These are phyloP conservation scores for Cordyceps tenuipes DNA, from an alignment of 2,329 filamentous ascomycete genomes.

Conservation along the genomic window DNA sequence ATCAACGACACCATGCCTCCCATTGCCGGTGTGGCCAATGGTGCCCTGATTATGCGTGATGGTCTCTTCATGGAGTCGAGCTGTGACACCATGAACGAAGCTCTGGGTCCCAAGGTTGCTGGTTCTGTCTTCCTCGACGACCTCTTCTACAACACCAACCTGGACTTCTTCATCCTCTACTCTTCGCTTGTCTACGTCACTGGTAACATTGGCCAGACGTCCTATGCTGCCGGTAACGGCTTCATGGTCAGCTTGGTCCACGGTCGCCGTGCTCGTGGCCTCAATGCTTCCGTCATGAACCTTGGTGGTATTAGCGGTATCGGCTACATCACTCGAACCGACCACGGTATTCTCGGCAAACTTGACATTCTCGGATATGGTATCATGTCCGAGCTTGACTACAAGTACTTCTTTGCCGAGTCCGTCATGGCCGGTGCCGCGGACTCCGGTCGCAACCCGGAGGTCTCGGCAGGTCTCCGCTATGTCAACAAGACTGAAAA, in stretches of 20 bases:
- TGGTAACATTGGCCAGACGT: constrained; percentile 29
- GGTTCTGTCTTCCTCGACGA: constrained; percentile 26
- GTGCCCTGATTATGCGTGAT: constrained; percentile 29
- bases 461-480: constrained; percentile 11
- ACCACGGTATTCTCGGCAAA: constrained; percentile 5
- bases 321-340: constrained; percentile 14
- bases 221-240: constrained; percentile 30
- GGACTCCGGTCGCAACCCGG: constrained; percentile 7
- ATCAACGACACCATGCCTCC: constrained; percentile 25
- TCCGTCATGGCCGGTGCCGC: constrained; percentile 13
- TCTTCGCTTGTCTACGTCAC: constrained; percentile 27
- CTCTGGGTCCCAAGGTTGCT: constrained; percentile 29
- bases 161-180: constrained; percentile 36
- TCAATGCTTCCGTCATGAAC: constrained; percentile 20
- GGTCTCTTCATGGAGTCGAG: constrained; percentile 24
- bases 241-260: constrained; percentile 27
- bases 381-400: constrained; percentile 21
- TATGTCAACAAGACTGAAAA: constrained; percentile 8
- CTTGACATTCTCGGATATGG: constrained; percentile 14
- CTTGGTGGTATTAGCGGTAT: constrained; percentile 18
- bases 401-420: constrained; percentile 14
- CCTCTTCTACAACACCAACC: constrained; percentile 19
- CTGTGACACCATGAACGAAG: constrained; percentile 20
- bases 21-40: constrained; percentile 29
- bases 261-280: constrained; percentile 20